A percentile compares a stretch with the other conserved stretches of the same genome.
Evolutionary conservation across 2,329 filamentous ascomycete species (phyloP).

Genomic region (Colletotrichum camelliae): DNA sequence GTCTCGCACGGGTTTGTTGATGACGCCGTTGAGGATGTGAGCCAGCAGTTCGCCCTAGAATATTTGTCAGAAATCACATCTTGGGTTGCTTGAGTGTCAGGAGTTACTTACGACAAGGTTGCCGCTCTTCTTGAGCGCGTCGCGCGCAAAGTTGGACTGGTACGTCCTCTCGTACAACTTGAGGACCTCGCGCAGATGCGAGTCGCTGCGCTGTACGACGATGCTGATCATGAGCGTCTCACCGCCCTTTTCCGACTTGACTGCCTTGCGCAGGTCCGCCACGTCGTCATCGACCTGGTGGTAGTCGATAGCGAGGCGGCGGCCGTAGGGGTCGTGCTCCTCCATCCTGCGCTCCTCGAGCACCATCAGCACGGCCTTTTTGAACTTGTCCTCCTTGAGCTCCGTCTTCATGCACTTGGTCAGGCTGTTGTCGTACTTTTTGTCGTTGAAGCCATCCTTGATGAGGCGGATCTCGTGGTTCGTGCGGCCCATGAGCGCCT

Average conservation of each 20-base stretch:
- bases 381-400: conserved; percentile 95
- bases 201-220: conserved; percentile 79
- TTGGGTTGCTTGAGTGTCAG: background rate
- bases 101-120: conserved; percentile 82
- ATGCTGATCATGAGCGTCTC: conserved; percentile 89
- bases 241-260: conserved; percentile 78
- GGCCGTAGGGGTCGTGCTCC: conserved; percentile 72
- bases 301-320: conserved; percentile 60
- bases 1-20: conserved; percentile 94
- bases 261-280: conserved; percentile 69
- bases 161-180: conserved; percentile 77
- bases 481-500: conserved; percentile 86
- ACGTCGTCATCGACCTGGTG: conserved; percentile 74
- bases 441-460: conserved; percentile 88
- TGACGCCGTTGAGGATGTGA: conserved; percentile 94
- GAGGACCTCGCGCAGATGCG: conserved; percentile 81
- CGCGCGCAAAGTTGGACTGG: conserved; percentile 82
- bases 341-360: conserved; percentile 86
- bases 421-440: conserved; percentile 85
- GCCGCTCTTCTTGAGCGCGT: conserved; percentile 85
- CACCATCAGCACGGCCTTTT: conserved; percentile 82
- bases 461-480: conserved; percentile 89
- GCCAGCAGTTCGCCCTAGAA: conserved; percentile 87
- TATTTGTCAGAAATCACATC: background rate
- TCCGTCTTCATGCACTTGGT: conserved; percentile 89